phyloP scores from a whole-genome alignment of 345 rosid species.

The Linum tenue region DNA sequence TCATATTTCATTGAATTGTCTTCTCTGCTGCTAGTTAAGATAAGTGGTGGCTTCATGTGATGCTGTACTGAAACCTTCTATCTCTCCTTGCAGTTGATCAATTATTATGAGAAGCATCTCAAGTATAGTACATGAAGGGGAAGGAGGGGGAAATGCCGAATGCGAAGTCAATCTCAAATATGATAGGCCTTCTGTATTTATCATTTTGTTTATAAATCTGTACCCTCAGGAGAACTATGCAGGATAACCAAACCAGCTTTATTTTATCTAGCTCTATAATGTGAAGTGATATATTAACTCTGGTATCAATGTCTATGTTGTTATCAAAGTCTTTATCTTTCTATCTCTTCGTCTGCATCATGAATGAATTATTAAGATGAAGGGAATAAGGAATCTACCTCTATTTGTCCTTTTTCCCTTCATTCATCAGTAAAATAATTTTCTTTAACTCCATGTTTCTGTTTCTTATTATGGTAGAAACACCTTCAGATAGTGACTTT shows the following conservation, averaged over 20 bases:
- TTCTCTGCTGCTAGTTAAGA: no score
- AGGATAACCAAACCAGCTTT: background rate
- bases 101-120: conserved; percentile 88
- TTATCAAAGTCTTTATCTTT: background rate
- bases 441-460: no score
- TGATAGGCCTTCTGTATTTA: background rate
- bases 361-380: background rate
- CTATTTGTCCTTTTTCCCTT: background rate
- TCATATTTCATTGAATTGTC: background rate
- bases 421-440: no score
- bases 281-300: no score
- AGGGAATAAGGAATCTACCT: no score
- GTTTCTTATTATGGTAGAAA: background rate
- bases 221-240: background rate
- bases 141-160: background rate
- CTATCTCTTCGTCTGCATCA: background rate
- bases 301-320: no score
- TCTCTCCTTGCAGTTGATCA: conserved; percentile 50
- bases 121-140: conserved; percentile 40
- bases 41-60: no score
- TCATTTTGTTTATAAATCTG: background rate
- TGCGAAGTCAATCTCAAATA: background rate
- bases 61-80: no score
- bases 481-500: background rate
- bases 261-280: no score